phyloP scores from a whole-genome alignment of 2,329 filamentous ascomycete genomes.

The Paraconiothyrium brasiliense region DNA sequence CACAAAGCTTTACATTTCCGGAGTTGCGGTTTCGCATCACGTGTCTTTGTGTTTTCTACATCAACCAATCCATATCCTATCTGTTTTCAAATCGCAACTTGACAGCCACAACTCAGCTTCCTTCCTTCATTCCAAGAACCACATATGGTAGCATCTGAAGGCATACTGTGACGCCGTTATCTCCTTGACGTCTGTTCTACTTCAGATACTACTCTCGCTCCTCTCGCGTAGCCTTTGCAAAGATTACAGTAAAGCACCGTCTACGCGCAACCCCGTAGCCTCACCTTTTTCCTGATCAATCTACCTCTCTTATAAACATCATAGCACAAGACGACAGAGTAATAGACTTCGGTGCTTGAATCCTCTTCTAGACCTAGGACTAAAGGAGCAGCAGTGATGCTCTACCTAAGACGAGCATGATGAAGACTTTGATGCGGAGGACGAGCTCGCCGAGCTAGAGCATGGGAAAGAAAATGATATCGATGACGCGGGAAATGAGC shows the following conservation, averaged over 20 bases:
- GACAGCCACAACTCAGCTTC: not conserved
- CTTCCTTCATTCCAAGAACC: not conserved
- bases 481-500: not conserved
- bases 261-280: not conserved
- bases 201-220: not conserved
- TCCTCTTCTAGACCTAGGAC: not conserved
- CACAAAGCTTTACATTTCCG: too few species aligned
- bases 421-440: not conserved
- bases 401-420: too few species aligned
- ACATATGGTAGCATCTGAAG: not conserved
- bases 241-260: not conserved
- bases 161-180: not conserved
- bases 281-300: not conserved
- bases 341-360: not conserved
- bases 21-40: too few species aligned
- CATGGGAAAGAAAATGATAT: not conserved
- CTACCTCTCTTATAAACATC: not conserved
- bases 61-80: too few species aligned
- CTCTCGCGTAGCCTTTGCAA: not conserved
- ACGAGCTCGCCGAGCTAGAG: not conserved
- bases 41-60: too few species aligned
- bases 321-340: too few species aligned
- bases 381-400: too few species aligned
- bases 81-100: too few species aligned
- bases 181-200: not conserved